Evolutionary conservation across 768 basidiomycete genomes (phyloP).

Genomic region (Rhizopogon salebrosus): DNA sequence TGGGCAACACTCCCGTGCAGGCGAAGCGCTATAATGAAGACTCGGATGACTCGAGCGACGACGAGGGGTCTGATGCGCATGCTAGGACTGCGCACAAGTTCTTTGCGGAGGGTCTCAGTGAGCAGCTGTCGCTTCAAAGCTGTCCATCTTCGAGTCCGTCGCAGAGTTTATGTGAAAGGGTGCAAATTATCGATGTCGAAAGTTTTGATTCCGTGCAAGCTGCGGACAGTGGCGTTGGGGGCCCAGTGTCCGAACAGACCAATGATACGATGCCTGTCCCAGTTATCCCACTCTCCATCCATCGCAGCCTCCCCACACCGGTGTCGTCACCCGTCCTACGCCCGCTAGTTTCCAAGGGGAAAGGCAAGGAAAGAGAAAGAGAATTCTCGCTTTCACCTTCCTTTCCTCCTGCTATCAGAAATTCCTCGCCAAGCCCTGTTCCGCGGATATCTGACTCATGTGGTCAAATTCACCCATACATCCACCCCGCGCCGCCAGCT

Average conservation of each 20-base stretch:
- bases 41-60: conserved; percentile 39
- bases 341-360: not conserved
- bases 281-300: not conserved
- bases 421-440: not conserved
- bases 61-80: conserved; percentile 41
- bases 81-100: conserved; percentile 52
- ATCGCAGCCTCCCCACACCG: conserved; percentile 18
- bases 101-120: conserved; percentile 38
- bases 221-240: not conserved
- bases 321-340: conserved; percentile 15
- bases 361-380: conserved; percentile 4
- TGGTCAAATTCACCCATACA: not conserved
- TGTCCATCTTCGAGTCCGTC: conserved; percentile 15
- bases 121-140: conserved; percentile 4
- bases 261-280: not conserved
- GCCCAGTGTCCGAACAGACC: not conserved
- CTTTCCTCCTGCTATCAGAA: not conserved
- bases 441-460: no score
- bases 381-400: not conserved
- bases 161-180: not conserved
- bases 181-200: not conserved
- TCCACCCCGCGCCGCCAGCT: not conserved
- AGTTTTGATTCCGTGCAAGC: not conserved
- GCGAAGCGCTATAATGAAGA: conserved; percentile 18
- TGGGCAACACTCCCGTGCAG: not conserved